phyloP scores from a whole-genome alignment of 73 alveolate species.

The Tetrahymena borealis region DNA sequence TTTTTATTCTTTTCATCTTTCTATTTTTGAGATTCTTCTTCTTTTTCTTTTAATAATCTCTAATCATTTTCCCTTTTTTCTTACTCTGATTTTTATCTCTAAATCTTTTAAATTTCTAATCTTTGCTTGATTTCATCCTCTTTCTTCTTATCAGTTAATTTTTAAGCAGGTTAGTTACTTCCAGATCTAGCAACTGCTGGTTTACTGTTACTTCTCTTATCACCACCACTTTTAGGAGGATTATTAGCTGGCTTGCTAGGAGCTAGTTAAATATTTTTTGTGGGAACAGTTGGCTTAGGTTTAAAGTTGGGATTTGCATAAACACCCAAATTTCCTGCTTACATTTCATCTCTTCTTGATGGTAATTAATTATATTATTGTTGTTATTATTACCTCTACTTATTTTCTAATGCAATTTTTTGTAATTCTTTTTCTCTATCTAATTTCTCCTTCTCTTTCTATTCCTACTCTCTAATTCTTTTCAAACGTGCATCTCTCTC shows the following conservation, averaged over 20 bases:
- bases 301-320: background rate
- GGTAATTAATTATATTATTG: background rate
- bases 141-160: background rate
- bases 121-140: background rate
- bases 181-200: background rate
- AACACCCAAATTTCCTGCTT: background rate
- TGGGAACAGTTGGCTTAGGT: background rate
- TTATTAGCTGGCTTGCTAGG: background rate
- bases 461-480: background rate
- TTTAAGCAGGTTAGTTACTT: background rate
- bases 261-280: background rate
- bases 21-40: background rate
- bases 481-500: background rate
- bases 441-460: background rate
- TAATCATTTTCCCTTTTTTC: background rate
- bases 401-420: background rate
- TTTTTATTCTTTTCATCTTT: background rate
- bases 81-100: background rate
- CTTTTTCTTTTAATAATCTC: background rate
- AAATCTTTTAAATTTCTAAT: background rate
- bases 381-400: background rate
- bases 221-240: background rate
- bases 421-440: background rate
- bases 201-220: background rate
- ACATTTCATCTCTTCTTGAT: background rate